Evolutionary conservation across 2,329 filamentous ascomycete genomes (phyloP).

Genomic region (Proliferodiscus dingleyae): DNA sequence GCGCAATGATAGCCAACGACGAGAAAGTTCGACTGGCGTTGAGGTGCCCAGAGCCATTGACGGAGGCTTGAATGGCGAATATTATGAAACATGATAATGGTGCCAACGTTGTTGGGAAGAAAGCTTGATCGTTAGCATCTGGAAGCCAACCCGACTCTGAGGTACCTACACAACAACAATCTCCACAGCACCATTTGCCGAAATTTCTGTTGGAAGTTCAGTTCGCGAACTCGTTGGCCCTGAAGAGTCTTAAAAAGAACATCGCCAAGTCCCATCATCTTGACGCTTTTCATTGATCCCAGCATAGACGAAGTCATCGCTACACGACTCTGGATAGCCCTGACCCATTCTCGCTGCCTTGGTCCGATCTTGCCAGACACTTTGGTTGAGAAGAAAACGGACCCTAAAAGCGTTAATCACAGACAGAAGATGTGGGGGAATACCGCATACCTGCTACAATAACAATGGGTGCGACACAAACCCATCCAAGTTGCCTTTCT

Average conservation of each 20-base stretch:
- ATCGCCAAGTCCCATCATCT: slow-evolving; percentile 39
- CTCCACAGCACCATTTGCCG: slow-evolving; percentile 18
- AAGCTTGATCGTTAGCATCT: slow-evolving; percentile 8
- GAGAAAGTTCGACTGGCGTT: slow-evolving; percentile 13
- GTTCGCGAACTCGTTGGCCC: slow-evolving; percentile 12
- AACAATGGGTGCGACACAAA: slow-evolving; percentile 25
- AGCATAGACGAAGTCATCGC: slow-evolving; percentile 37
- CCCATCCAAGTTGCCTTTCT: slow-evolving; percentile 30
- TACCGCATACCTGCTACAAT: slow-evolving; percentile 12
- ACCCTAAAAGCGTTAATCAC: slow-evolving; percentile 4
- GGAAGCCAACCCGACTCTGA: slow-evolving; percentile 53
- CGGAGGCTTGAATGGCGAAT: slow-evolving; percentile 13
- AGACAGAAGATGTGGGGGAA: neutral
- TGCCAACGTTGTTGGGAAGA: slow-evolving; percentile 11
- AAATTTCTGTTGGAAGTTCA: slow-evolving; percentile 14
- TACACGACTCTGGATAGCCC: slow-evolving; percentile 38
- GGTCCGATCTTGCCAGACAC: slow-evolving; percentile 11
- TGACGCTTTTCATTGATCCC: slow-evolving; percentile 39
- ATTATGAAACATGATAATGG: slow-evolving; percentile 13
- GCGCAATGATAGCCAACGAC: slow-evolving; percentile 15
- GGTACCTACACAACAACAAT: slow-evolving; percentile 13
- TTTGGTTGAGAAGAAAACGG: slow-evolving; percentile 2
- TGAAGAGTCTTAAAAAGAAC: slow-evolving; percentile 33
- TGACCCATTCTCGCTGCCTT: slow-evolving; percentile 33
- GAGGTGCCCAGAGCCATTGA: slow-evolving; percentile 4